Evolutionary conservation across 257 asterid genomes (phyloP).

Genomic region (Solanum tarijense): DNA sequence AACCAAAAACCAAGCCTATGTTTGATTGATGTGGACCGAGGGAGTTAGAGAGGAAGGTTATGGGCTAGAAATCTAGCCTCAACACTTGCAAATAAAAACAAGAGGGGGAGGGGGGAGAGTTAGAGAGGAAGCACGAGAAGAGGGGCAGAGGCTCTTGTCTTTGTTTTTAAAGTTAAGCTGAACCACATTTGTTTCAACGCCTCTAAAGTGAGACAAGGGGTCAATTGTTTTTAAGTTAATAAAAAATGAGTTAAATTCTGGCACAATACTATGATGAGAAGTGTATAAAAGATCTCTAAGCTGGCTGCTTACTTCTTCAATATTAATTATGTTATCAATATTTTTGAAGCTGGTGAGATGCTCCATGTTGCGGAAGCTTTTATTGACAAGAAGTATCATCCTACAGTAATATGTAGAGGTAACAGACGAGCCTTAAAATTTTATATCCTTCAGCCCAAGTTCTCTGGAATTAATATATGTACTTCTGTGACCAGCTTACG

Average conservation of each 20-base stretch:
- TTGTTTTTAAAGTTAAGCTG: neutral
- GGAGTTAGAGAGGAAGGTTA: neutral
- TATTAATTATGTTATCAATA: neutral
- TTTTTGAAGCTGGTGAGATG: constrained; percentile 92
- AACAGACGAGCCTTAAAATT: neutral
- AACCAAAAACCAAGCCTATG: neutral
- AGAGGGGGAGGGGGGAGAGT: neutral
- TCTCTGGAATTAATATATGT: neutral
- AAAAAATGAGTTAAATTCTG: neutral
- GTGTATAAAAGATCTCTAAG: neutral
- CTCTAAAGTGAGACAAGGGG: neutral
- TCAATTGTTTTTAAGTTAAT: neutral
- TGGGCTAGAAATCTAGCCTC: neutral
- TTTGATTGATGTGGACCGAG: neutral
- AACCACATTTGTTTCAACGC: neutral
- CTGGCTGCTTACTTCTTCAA: neutral
- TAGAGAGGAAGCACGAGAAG: neutral
- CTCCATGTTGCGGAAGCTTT: constrained; percentile 98
- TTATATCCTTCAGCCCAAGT: neutral
- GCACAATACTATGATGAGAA: neutral
- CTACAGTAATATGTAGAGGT: constrained; percentile 95
- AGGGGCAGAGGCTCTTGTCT: neutral
- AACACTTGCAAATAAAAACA: neutral
- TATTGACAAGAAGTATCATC: constrained; percentile 83
- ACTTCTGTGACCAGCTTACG: constrained; percentile 49